Conservation (phyloP, 2,329 filamentous ascomycete genomes). For the Sporothrix pseudoabietina region DNA sequence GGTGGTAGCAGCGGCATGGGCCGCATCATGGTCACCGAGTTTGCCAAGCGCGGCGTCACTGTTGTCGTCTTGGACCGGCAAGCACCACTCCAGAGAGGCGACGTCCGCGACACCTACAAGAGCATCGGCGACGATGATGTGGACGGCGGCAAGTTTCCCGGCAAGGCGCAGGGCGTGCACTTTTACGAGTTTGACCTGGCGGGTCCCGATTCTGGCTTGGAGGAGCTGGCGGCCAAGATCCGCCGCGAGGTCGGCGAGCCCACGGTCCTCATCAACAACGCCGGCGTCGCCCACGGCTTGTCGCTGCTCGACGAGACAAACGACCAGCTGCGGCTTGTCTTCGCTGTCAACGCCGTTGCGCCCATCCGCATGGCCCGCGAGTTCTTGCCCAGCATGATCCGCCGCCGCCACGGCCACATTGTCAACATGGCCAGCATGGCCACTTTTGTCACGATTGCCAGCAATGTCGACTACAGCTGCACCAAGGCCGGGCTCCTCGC, state of each 20-base stretch:
- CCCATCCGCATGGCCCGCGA: conserved; percentile 64
- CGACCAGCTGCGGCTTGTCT: conserved; percentile 57
- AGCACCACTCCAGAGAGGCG: conserved; percentile 44
- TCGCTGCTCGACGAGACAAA: conserved; percentile 58
- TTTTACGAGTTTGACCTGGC: conserved; percentile 73
- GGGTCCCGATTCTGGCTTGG: conserved; percentile 53
- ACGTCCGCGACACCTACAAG: background rate
- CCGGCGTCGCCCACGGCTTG: conserved; percentile 64
- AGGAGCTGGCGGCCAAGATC: conserved; percentile 55
- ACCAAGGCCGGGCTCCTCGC: conserved; percentile 67
- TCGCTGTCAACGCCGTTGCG: conserved; percentile 69
- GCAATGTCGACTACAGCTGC: conserved; percentile 64
- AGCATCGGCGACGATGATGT: background rate
- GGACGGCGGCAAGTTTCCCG: conserved; percentile 37
- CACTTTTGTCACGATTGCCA: conserved; percentile 61
- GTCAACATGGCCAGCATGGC: conserved; percentile 70
- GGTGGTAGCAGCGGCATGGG: conserved; percentile 77
- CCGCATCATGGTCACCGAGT: conserved; percentile 61
- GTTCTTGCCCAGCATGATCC: conserved; percentile 68
- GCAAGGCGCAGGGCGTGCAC: conserved; percentile 52
- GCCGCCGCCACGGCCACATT: conserved; percentile 68
- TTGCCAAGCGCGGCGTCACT: conserved; percentile 66
- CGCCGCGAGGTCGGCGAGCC: conserved; percentile 61
- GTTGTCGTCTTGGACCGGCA: conserved; percentile 74
- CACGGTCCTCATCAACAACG: conserved; percentile 73